Evolutionary conservation across 208 protist genomes (phyloP).

Genomic region (Polymyxa betae): DNA sequence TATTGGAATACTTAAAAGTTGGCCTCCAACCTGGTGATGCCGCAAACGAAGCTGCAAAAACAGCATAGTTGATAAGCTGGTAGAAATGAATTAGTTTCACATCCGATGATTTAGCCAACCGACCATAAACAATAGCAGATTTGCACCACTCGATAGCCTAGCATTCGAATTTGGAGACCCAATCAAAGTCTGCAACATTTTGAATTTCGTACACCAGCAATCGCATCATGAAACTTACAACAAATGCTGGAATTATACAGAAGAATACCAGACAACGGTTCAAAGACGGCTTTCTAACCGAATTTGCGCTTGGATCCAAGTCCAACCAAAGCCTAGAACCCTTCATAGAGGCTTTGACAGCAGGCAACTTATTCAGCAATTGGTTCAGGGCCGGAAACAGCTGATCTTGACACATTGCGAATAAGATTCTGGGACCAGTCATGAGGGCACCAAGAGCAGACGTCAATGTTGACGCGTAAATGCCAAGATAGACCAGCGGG

Average conservation of each 20-base stretch:
- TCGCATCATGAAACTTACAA: neutral
- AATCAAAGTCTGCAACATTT: neutral
- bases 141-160: neutral
- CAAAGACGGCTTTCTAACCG: neutral
- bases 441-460: neutral
- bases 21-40: conserved; percentile 26
- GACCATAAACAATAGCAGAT: conserved; percentile 36
- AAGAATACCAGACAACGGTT: neutral
- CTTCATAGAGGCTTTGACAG: neutral
- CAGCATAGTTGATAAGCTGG: conserved; percentile 43
- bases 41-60: neutral
- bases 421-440: neutral
- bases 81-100: neutral
- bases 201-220: neutral
- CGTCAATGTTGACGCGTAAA: conserved; percentile 21
- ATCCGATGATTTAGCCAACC: neutral
- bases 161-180: conserved; percentile 1
- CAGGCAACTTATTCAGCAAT: neutral
- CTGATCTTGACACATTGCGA: neutral
- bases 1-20: neutral
- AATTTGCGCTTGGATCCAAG: neutral
- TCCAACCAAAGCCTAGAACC: neutral
- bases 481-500: conserved; percentile 25
- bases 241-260: neutral
- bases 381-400: neutral